Base-by-base conservation (phyloP, 2,329 filamentous ascomycete genomes). In the Xylariaceae sp. region DNA sequence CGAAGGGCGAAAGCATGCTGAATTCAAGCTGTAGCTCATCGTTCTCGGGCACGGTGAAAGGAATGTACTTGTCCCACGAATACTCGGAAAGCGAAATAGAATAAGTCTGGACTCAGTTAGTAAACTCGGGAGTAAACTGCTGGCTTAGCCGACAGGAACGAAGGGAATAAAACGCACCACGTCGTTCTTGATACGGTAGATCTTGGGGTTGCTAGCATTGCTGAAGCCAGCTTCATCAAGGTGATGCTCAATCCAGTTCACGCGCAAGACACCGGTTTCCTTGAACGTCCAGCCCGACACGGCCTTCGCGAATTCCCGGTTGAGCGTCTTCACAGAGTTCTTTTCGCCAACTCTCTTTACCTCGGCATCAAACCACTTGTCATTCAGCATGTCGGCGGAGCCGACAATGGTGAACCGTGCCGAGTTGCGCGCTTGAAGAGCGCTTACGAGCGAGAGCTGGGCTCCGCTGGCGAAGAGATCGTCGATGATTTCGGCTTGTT, bases 1-100 rank as follows among this genome's bases (percentile, higher is more conserved):
- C 87, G 83, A 96, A 97, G 54, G 94, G 92, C 1, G 92, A 96
- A 46, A 99, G 87, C 94, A 97, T 99, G 76, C 86, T 91, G 78
- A 97, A 96, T 73, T 99, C 94, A 59, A 99, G 88, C 73, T 99
- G 94, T 35, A 99, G 70, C 31, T 77, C 79, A 70, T 99, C 94
- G 59, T 74, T 78, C 6, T 78, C 68, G 27, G 89, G 85, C 26
- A 88, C 76, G 41, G 76, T 76, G 74, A 91, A 96, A 45, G 91
- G 88, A 4, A 76, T 73, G 77, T 86, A 95, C 68, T 84, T 81
- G 70, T 89, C 83, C 75, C 84, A 85, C 48, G 74, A 73, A 72
- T 90, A 96, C 72, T 96, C 91, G 30, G 91, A 96, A 51, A 99
- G 67, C 61, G 92, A 91, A 69, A 97, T 92, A 67, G 80, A 81